Conservation (phyloP, 2,329 filamentous ascomycete species). For the Zymoseptoria crescenta region DNA sequence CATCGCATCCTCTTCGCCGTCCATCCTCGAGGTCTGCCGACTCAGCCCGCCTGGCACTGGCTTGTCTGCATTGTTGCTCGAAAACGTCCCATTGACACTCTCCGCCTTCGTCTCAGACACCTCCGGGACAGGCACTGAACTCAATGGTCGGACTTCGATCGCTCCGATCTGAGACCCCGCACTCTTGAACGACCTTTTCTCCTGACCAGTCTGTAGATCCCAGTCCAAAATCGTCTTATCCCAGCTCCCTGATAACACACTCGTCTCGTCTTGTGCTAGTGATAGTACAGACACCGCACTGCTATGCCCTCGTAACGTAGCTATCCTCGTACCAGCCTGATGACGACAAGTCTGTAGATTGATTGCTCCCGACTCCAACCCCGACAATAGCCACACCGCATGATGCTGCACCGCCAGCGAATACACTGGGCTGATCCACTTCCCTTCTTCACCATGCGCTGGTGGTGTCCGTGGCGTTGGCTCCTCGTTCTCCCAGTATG, state of each 20-base stretch:
- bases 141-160: slow-evolving; percentile 75
- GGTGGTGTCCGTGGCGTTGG: slow-evolving; percentile 34
- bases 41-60: slow-evolving; percentile 37
- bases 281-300: slow-evolving; percentile 86
- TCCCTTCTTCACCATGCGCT: slow-evolving; percentile 42
- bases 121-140: slow-evolving; percentile 65
- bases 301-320: slow-evolving; percentile 71
- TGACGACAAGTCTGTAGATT: slow-evolving; percentile 90
- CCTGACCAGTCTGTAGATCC: slow-evolving; percentile 81
- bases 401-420: slow-evolving; percentile 85
- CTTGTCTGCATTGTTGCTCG: slow-evolving; percentile 61
- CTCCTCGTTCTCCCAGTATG: slow-evolving; percentile 98
- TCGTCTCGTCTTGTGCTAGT: slow-evolving; percentile 75
- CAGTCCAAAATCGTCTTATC: slow-evolving; percentile 91
- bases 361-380: slow-evolving; percentile 82
- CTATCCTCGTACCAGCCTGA: slow-evolving; percentile 86
- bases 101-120: slow-evolving; percentile 60
- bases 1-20: slow-evolving; percentile 50
- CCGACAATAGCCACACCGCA: slow-evolving; percentile 84
- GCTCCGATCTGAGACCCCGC: slow-evolving; percentile 78
- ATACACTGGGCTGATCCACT: slow-evolving; percentile 71
- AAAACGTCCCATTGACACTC: slow-evolving; percentile 55
- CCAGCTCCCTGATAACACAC: slow-evolving; percentile 88
- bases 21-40: slow-evolving; percentile 13
- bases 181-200: slow-evolving; percentile 67